Evolutionary conservation across 73 alveolate genomes (phyloP).

Genomic region (Tetrahymena elliotti): DNA sequence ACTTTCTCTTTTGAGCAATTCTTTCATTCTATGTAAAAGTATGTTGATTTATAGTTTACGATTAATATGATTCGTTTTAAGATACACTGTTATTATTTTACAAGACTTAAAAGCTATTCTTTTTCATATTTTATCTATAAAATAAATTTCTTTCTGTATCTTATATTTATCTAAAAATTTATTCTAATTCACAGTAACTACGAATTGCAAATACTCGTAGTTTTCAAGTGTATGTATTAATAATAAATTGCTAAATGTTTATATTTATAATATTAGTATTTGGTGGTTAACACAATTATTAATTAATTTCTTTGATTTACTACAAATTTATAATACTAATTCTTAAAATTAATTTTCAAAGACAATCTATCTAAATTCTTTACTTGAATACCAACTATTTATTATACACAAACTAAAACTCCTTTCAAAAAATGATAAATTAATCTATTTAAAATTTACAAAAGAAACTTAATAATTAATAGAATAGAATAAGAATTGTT

Average conservation of each 20-base stretch:
- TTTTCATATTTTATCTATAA: background rate
- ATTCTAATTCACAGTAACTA: background rate
- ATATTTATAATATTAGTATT: background rate
- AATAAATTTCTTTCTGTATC: background rate
- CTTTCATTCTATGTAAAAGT: background rate
- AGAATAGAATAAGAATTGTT: no score
- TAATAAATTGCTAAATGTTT: background rate
- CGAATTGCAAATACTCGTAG: background rate
- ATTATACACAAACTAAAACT: background rate
- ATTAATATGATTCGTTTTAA: background rate
- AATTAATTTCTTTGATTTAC: background rate
- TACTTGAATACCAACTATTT: background rate
- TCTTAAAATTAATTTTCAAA: background rate
- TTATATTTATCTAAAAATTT: background rate
- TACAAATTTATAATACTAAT: background rate
- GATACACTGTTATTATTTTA: background rate
- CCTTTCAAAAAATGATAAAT: background rate
- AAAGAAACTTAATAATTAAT: no score
- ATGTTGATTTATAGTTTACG: background rate
- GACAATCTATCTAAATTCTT: background rate
- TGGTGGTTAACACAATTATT: background rate
- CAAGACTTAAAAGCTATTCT: background rate
- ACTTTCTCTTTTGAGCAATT: background rate
- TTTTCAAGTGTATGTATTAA: background rate
- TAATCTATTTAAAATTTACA: background rate